phyloP scores from a whole-genome alignment of 1,284 basidiomycete genomes.

The Ustilago esculenta region DNA sequence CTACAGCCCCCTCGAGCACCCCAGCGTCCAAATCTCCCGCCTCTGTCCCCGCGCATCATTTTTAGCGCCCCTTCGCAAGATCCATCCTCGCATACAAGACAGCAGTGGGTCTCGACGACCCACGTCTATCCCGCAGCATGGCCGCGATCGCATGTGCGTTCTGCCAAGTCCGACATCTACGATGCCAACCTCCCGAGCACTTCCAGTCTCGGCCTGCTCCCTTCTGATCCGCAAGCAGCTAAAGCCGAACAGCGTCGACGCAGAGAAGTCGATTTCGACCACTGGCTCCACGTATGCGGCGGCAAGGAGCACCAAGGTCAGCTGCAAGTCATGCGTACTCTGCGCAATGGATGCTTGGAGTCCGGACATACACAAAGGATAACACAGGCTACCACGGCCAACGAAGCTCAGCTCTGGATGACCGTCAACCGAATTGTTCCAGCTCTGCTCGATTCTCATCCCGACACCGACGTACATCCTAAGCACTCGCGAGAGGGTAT shows the following conservation, averaged over 20 bases:
- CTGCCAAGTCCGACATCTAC: slow-evolving; percentile 40
- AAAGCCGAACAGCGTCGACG: slow-evolving; percentile 42
- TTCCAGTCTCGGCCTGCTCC: slow-evolving; percentile 20
- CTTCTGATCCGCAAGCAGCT: slow-evolving; percentile 24
- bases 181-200: slow-evolving; percentile 27
- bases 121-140: slow-evolving; percentile 80
- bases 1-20: slow-evolving; percentile 17
- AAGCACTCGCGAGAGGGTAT: slow-evolving; percentile 58
- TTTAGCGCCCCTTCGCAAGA: slow-evolving; percentile 39
- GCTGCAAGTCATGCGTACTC: slow-evolving; percentile 19
- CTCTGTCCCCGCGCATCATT: slow-evolving; percentile 21
- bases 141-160: slow-evolving; percentile 70
- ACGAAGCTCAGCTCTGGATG: slow-evolving; percentile 47
- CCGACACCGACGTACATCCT: neutral
- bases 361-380: slow-evolving; percentile 22
- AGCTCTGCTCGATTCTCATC: slow-evolving; percentile 13
- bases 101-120: slow-evolving; percentile 71
- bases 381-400: slow-evolving; percentile 23
- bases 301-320: slow-evolving; percentile 15
- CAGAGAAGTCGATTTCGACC: slow-evolving; percentile 38
- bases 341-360: slow-evolving; percentile 13
- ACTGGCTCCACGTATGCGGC: slow-evolving; percentile 20
- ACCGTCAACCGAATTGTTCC: slow-evolving; percentile 40
- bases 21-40: slow-evolving; percentile 12
- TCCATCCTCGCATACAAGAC: slow-evolving; percentile 40